Evolutionary conservation across 148 eudicot species (phyloP), one percentile per base, ranked within the genome.

Genomic region (Mesembryanthemum crystallinum): DNA sequence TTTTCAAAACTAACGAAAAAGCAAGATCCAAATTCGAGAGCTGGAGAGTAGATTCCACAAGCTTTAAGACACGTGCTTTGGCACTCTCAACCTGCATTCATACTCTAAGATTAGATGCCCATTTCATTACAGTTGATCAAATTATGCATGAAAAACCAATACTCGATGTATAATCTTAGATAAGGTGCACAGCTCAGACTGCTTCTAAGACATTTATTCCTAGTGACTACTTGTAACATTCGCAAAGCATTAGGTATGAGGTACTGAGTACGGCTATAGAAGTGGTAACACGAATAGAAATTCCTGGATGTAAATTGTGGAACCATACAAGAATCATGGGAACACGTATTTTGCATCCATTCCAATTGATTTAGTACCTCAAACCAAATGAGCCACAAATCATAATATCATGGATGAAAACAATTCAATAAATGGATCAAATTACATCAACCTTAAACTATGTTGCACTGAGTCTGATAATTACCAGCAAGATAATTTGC

Each of bases 11-110:
- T 76, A 84, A 87, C 24, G 94, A 83, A 43, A 87, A 77, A 28
- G 89, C 98, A 76, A 92, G 79, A 81, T 92, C 94, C 69, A 95
- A 69, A 90, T 95, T 95, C 62, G 98, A 92, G 52, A 95, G 68
- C 79, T 79, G 89, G 63, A 95, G 75, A 54, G 98, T 90, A 72
- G 97, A 88, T 69, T 89, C 91, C 64, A 88, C 84, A 72, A 95
- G 88, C 77, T 90, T 88, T 76, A 92, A 62, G 63, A 86, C 82
- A 55, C 94, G 89, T 65, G 84, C 80, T 86, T 88, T 86, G 39
- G 92, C 78, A 82, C 74, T 78, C 58, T 86, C 88, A 79, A 95
- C 85, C 98, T 95, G 88, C 83, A 85, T 42, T 70, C 8, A 80
- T 8, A 71, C 6, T 20, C 12, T 20, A 3, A 72, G 52, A 59